These are phyloP conservation scores for Crithidia brevicula DNA, from an alignment of 208 protist species.

Conservation along the genomic window DNA sequence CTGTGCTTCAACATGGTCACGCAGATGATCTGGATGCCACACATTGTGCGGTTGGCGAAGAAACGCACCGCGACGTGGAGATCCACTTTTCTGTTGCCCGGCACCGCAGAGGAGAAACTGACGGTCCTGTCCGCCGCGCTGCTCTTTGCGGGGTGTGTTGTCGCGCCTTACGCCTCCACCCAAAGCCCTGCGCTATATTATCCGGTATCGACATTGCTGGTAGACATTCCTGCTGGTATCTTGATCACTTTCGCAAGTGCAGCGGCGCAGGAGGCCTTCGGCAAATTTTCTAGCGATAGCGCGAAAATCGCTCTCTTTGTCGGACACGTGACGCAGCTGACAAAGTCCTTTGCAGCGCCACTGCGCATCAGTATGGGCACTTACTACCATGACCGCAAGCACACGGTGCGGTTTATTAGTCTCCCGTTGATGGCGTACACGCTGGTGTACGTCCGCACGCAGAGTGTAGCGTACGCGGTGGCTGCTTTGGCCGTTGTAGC, in stretches of 20 bases:
- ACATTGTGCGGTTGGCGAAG: constrained; percentile 14
- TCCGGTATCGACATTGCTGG: constrained; percentile 29
- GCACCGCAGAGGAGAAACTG: constrained; percentile 13
- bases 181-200: constrained; percentile 37
- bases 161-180: constrained; percentile 16
- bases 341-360: constrained; percentile 30
- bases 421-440: constrained; percentile 28
- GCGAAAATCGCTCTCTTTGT: constrained; percentile 25
- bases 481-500: constrained; percentile 1
- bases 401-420: constrained; percentile 26
- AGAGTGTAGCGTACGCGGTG: constrained; percentile 18
- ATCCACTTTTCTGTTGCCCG: constrained; percentile 18
- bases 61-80: background rate
- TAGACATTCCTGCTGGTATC: constrained; percentile 48
- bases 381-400: constrained; percentile 10
- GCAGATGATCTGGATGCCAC: constrained; percentile 34
- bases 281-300: constrained; percentile 6
- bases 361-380: constrained; percentile 24
- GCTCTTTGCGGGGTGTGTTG: constrained; percentile 18
- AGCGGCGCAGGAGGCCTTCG: constrained; percentile 8
- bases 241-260: constrained; percentile 4
- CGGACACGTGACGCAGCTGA: constrained; percentile 26
- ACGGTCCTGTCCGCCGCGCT: background rate
- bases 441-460: constrained; percentile 28
- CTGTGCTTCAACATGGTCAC: constrained; percentile 34